phyloP scores from a whole-genome alignment of 768 basidiomycete species.

The Tubosaeta sp. region DNA sequence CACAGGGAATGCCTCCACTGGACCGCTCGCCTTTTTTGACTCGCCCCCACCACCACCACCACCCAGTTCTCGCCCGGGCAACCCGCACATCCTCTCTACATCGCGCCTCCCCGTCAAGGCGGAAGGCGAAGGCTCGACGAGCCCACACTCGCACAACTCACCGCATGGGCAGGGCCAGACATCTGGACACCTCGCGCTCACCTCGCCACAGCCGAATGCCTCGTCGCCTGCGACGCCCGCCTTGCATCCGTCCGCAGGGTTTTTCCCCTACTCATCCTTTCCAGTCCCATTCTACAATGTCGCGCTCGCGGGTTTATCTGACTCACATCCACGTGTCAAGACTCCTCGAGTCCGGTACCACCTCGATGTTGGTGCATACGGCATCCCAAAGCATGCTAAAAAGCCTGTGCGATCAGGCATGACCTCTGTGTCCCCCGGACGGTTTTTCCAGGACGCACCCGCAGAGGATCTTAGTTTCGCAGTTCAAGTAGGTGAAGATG shows the following conservation, averaged over 20 bases:
- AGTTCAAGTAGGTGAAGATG: constrained; percentile 88
- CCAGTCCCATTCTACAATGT: constrained; percentile 27
- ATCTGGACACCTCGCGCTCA: constrained; percentile 38
- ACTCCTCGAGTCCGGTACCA: constrained; percentile 38
- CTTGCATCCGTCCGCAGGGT: constrained; percentile 29
- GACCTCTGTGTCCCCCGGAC: constrained; percentile 18
- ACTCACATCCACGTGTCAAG: constrained; percentile 29
- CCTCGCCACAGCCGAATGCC: constrained; percentile 37
- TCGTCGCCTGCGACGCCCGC: constrained; percentile 28
- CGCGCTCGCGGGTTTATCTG: constrained; percentile 23
- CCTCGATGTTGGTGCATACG: constrained; percentile 79
- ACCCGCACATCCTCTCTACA: constrained; percentile 36
- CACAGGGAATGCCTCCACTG: constrained; percentile 29
- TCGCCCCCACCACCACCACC: constrained; percentile 36
- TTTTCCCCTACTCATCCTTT: constrained; percentile 36
- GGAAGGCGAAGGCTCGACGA: constrained; percentile 40
- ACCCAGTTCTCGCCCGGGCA: constrained; percentile 37
- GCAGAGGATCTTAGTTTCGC: constrained; percentile 43
- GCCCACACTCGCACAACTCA: constrained; percentile 28
- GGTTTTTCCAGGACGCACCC: constrained; percentile 27
- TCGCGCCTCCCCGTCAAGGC: constrained; percentile 44
- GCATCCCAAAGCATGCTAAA: constrained; percentile 62
- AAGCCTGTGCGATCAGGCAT: constrained; percentile 29
- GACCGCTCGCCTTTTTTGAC: constrained; percentile 40
- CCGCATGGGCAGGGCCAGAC: constrained; percentile 35